phyloP scores from a whole-genome alignment of 2,329 filamentous ascomycete species.

The Teratosphaeria viscida region DNA sequence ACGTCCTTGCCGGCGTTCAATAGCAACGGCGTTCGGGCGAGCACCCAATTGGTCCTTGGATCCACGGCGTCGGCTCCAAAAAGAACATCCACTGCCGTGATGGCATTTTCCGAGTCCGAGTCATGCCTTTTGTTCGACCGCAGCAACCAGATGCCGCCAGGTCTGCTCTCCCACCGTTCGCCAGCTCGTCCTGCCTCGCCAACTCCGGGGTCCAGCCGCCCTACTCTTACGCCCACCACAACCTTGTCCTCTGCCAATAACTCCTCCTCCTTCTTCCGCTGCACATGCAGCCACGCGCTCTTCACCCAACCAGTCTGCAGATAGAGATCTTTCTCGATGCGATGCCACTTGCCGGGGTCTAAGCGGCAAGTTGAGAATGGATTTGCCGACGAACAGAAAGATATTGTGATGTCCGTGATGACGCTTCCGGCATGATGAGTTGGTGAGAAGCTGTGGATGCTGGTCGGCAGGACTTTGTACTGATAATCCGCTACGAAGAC shows the following conservation, averaged over 20 bases:
- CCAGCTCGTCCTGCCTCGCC: constrained; percentile 46
- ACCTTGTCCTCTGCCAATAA: constrained; percentile 70
- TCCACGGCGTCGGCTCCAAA: constrained; percentile 90
- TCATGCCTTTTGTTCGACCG: constrained; percentile 60
- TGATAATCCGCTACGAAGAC: constrained; percentile 78
- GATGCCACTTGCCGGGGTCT: constrained; percentile 64
- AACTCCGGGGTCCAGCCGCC: constrained; percentile 56
- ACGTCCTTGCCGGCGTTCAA: constrained; percentile 53
- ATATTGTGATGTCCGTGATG: constrained; percentile 74
- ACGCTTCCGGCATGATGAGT: constrained; percentile 74
- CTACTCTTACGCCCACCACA: constrained; percentile 67
- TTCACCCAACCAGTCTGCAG: constrained; percentile 63
- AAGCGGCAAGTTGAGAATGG: constrained; percentile 43
- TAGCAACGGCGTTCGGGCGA: constrained; percentile 63
- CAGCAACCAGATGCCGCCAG: constrained; percentile 73
- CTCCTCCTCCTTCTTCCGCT: constrained; percentile 68
- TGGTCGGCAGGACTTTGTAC: constrained; percentile 74
- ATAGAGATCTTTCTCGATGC: constrained; percentile 82
- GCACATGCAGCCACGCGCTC: constrained; percentile 70
- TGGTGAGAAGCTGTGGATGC: constrained; percentile 79
- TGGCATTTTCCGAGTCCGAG: constrained; percentile 61
- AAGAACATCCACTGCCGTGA: constrained; percentile 76
- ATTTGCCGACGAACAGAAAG: constrained; percentile 65
- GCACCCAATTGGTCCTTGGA: constrained; percentile 72
- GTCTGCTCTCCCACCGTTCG: constrained; percentile 66